Percentiles rank a stretch among this genome's conserved stretches.
phyloP scores from a whole-genome alignment of 768 basidiomycete species.

The Phlegmacium glaucopus region DNA sequence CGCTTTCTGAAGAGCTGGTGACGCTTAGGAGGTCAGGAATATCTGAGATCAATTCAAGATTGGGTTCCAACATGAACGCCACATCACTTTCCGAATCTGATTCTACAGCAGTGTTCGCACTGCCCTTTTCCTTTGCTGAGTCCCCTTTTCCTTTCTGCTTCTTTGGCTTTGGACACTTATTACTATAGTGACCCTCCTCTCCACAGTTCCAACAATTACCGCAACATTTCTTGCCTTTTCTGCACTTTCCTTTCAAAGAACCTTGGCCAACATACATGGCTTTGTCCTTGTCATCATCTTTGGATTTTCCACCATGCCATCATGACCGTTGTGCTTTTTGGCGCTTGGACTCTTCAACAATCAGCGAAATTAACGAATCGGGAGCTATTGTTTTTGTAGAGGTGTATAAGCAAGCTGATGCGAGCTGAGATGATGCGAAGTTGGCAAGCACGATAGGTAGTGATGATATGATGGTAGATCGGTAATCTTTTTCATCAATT shows the following conservation, averaged over 20 bases:
- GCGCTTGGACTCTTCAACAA: slow-evolving; percentile 17
- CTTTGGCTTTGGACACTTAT: slow-evolving; percentile 21
- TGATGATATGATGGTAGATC: slow-evolving; percentile 25
- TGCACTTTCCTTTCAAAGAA: slow-evolving; percentile 7
- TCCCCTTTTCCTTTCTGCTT: too few relatives aligned
- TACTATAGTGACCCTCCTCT: slow-evolving; percentile 16
- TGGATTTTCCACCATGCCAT: slow-evolving; percentile 1
- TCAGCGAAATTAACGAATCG: slow-evolving; percentile 6
- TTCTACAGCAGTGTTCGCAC: slow-evolving; percentile 10
- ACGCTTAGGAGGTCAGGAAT: too few relatives aligned
- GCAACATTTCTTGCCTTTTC: slow-evolving; percentile 4
- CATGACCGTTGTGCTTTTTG: slow-evolving; percentile 5
- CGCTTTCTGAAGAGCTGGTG: too few relatives aligned
- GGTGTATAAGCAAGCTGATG: background rate
- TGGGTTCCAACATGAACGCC: too few relatives aligned
- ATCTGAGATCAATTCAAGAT: too few relatives aligned
- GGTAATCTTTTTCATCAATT: too few relatives aligned
- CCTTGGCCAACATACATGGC: slow-evolving; percentile 9
- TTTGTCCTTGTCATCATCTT: slow-evolving; percentile 13
- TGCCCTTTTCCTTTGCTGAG: slow-evolving; percentile 3
- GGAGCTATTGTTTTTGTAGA: too few relatives aligned
- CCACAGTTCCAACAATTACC: slow-evolving; percentile 24
- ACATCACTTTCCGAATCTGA: slow-evolving; percentile 12
- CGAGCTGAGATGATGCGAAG: slow-evolving; percentile 22
- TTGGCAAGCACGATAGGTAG: slow-evolving; percentile 21